Evolutionary conservation across 257 asterid genomes (phyloP).

Genomic region (Solanum ossicruentum): DNA sequence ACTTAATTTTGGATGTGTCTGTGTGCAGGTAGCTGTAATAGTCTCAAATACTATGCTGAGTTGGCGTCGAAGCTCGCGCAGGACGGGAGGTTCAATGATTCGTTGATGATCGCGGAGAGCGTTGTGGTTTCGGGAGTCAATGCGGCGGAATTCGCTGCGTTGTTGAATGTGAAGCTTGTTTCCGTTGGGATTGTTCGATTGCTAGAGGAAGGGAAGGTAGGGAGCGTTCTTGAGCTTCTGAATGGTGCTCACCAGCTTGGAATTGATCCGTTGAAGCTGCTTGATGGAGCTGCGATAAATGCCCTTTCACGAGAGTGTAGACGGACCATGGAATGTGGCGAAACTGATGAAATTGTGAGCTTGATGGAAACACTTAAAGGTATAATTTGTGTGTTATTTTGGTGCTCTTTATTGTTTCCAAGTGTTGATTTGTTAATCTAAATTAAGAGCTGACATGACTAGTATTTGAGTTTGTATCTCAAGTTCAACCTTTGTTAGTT

Average conservation of each 20-base stretch:
- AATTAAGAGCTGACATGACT: not conserved
- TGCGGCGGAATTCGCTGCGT: conserved; percentile 23
- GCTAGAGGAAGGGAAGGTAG: conserved; percentile 30
- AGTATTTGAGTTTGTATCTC: not conserved
- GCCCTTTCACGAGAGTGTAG: conserved; percentile 42
- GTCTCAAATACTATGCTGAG: conserved; percentile 45
- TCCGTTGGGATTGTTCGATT: conserved; percentile 40
- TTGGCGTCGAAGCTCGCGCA: conserved; percentile 65
- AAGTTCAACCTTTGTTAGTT: not conserved
- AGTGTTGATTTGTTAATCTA: not conserved
- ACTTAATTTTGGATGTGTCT: not conserved
- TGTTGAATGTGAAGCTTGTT: conserved; percentile 31
- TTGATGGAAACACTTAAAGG: conserved; percentile 58
- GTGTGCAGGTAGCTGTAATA: not conserved
- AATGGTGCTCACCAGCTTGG: conserved; percentile 41
- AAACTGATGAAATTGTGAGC: conserved; percentile 36
- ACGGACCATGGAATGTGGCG: conserved; percentile 31
- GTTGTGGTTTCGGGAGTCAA: conserved; percentile 44
- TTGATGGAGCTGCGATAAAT: conserved; percentile 34
- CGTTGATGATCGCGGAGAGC: conserved; percentile 53
- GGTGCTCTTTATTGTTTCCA: not conserved
- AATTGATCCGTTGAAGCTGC: conserved; percentile 32
- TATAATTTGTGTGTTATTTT: not conserved
- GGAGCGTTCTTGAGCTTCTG: conserved; percentile 19
- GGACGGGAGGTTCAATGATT: conserved; percentile 65